phyloP scores from a whole-genome alignment of 2,329 filamentous ascomycete genomes.

The Aspergillus sp. region DNA sequence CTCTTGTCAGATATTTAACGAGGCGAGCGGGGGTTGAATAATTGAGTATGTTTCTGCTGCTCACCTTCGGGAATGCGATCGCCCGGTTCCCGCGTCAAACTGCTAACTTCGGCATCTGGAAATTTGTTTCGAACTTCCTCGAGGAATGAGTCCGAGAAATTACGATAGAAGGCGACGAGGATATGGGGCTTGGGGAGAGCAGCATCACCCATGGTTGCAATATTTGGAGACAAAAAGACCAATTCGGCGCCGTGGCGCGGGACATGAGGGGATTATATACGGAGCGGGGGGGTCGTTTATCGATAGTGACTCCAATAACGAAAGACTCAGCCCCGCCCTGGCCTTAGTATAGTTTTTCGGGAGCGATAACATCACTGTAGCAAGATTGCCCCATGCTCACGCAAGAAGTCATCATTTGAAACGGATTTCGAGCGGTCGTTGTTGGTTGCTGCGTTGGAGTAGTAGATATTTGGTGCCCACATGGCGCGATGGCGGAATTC shows the following conservation, averaged over 20 bases:
- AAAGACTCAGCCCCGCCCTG: background rate
- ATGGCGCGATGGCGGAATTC: background rate
- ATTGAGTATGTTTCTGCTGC: background rate
- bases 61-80: slow-evolving; percentile 25
- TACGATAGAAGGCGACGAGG: slow-evolving; percentile 22
- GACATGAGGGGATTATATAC: background rate
- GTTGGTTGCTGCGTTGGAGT: background rate
- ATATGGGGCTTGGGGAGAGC: slow-evolving; percentile 19
- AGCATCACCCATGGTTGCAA: slow-evolving; percentile 25
- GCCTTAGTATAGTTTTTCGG: background rate
- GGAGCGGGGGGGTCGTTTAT: slow-evolving; percentile 1
- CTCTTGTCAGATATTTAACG: background rate
- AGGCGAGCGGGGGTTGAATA: background rate
- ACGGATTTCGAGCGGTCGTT: background rate
- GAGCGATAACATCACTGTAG: background rate
- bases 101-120: slow-evolving; percentile 22
- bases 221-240: background rate
- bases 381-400: background rate
- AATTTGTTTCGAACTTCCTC: slow-evolving; percentile 23
- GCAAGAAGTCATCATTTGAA: slow-evolving; percentile 1
- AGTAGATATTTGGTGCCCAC: background rate
- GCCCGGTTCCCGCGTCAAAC: slow-evolving; percentile 13
- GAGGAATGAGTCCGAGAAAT: slow-evolving; percentile 18
- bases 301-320: background rate
- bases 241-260: background rate